A percentile compares a stretch with the other conserved stretches of the same genome.
phyloP scores from a whole-genome alignment of 148 eudicot genomes.

The Cornus kousa region DNA sequence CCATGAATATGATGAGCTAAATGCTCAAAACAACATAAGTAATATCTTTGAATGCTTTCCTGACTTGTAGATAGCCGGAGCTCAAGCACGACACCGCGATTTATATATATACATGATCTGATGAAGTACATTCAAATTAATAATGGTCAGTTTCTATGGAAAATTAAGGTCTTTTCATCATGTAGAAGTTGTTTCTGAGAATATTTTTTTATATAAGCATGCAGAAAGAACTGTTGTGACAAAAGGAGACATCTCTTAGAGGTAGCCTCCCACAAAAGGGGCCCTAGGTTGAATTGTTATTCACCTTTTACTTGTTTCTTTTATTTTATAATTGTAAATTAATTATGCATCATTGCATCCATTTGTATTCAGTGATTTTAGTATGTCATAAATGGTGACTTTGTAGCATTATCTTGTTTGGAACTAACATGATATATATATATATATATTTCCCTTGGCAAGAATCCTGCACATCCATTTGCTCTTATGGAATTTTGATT shows the following conservation, averaged over 20 bases:
- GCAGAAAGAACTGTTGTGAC: neutral
- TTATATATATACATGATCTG: too few relatives aligned
- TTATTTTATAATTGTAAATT: too few relatives aligned
- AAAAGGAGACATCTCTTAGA: too few relatives aligned
- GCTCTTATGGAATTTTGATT: too few relatives aligned
- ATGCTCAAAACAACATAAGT: conserved; percentile 34
- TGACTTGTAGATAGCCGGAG: conserved; percentile 40
- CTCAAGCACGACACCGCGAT: neutral
- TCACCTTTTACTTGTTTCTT: neutral
- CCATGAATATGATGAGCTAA: conserved; percentile 34
- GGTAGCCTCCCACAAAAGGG: neutral
- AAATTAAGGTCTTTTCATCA: neutral
- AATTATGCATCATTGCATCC: too few relatives aligned
- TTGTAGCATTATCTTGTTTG: too few relatives aligned
- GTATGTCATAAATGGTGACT: too few relatives aligned
- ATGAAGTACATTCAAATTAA: neutral
- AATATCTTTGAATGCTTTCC: conserved; percentile 49
- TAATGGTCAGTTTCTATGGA: neutral
- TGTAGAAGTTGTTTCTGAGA: neutral
- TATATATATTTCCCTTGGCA: too few relatives aligned
- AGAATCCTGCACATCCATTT: too few relatives aligned
- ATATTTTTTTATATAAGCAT: neutral
- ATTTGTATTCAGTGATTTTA: too few relatives aligned
- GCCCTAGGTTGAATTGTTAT: neutral
- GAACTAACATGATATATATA: too few relatives aligned